Percentiles rank a stretch among this genome's conserved stretches.
Evolutionary conservation across 73 alveolate species (phyloP).

Genomic region (Paramecium pentaurelia): DNA sequence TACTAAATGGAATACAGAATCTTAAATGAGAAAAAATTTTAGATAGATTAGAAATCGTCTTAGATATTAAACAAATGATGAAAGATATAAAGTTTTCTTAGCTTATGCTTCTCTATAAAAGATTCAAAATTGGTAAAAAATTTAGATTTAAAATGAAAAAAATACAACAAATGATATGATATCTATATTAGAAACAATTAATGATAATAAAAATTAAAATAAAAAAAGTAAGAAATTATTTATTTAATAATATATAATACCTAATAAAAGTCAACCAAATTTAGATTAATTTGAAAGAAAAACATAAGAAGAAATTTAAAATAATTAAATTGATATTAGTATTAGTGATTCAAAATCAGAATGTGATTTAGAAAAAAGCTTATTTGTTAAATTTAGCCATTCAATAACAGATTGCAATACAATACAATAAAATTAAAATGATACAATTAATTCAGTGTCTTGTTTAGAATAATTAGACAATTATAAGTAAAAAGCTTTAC

Average conservation of each 20-base stretch:
- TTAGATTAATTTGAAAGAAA: background rate
- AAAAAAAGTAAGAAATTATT: background rate
- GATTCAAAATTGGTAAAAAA: background rate
- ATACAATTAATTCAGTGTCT: background rate
- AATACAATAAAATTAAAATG: background rate
- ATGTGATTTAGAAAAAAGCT: background rate
- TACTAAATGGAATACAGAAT: background rate
- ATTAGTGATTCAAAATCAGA: background rate
- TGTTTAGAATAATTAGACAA: background rate
- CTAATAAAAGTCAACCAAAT: background rate
- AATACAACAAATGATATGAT: background rate
- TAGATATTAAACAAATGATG: background rate
- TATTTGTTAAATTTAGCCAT: background rate
- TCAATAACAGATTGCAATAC: background rate
- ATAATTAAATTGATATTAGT: background rate
- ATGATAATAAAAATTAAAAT: background rate
- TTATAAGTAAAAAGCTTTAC: background rate
- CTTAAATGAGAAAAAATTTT: background rate
- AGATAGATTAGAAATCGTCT: background rate
- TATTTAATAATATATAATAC: background rate
- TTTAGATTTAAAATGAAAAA: background rate
- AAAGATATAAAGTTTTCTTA: background rate
- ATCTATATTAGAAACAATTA: background rate
- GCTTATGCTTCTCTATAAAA: background rate
- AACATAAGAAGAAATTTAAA: background rate